Evolutionary conservation across 1,284 basidiomycete genomes (phyloP), one percentile per base, ranked within the genome.

Genomic region (Golubevia pallescens): DNA sequence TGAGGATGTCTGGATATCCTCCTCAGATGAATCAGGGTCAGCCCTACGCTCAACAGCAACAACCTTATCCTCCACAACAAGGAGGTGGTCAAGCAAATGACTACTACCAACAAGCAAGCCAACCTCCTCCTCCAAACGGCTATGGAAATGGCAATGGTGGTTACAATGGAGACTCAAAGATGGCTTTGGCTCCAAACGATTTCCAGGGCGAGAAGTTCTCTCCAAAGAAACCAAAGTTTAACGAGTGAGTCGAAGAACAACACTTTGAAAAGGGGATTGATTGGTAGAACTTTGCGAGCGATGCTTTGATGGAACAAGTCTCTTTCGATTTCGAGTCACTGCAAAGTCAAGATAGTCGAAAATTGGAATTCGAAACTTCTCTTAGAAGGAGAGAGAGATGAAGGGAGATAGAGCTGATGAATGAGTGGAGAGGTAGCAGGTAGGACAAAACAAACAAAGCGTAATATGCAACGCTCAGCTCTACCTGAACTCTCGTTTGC

Each of bases 151-250:
- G 52, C 20, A 24, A 57, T 19, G 51, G 51, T 48, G 42, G 51
- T 16, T 19, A 16, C 23, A 70, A 71, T 53, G 65, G 55, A 13
- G 77, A 76, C 59, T 54, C 64, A 62, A 75, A 74, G 60, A 67
- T 68, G 59, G 64, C 71, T 2, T 72, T 80, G 63, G 76, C 75
- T 32, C 75, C 77, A 16, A 65, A 77, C 20, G 77, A 71, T 51
- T 79, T 70, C 62, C 57, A 81, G 57, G 78, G 77, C 24, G 67
- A 81, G 48, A 67, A 75, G 32, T 70, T 77, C 57, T 52, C 69
- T 34, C 78, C 78, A 52, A 57, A 55, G 14, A 77, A 74, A 48
- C 77, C 77, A 63, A 80, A 77, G 68, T 77, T 73, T 54, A 59
- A 69, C 59, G 78, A 80, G 70, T 69, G 23, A 57, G 61, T 61